Percentiles rank a stretch among this genome's conserved stretches.
Conservation (phyloP, 345 rosid genomes). For the Eucalyptus cladocalyx region DNA sequence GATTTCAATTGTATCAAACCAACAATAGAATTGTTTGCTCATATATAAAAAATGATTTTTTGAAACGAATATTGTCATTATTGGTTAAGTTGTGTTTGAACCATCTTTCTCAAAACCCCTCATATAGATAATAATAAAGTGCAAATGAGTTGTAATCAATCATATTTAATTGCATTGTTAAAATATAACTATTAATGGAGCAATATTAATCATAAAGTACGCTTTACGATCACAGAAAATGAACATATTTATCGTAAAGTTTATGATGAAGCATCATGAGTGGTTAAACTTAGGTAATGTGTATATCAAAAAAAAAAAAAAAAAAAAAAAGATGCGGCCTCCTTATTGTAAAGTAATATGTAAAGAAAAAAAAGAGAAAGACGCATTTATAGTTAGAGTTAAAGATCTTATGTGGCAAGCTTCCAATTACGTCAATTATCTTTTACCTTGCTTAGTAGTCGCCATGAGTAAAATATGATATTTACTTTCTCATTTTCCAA, state of each 20-base stretch:
- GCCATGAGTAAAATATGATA: not conserved
- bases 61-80: not conserved
- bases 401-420: not conserved
- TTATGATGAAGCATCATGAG: not conserved
- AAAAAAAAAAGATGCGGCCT: not conserved
- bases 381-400: not conserved
- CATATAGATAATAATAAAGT: not conserved
- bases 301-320: not conserved
- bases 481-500: not conserved
- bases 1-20: not conserved
- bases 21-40: not conserved
- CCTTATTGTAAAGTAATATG: not conserved
- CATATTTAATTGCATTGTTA: not conserved
- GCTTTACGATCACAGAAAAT: not conserved
- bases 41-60: fast-evolving
- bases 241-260: not conserved
- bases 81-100: not conserved
- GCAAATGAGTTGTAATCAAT: not conserved
- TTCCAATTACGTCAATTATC: not conserved
- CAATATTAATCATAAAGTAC: not conserved
- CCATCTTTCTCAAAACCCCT: not conserved
- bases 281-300: not conserved
- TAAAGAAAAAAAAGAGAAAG: not conserved
- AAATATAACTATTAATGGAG: not conserved
- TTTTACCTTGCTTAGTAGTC: not conserved